Base-by-base conservation (phyloP, 1,284 basidiomycete genomes). In the Ustilago esculenta region DNA sequence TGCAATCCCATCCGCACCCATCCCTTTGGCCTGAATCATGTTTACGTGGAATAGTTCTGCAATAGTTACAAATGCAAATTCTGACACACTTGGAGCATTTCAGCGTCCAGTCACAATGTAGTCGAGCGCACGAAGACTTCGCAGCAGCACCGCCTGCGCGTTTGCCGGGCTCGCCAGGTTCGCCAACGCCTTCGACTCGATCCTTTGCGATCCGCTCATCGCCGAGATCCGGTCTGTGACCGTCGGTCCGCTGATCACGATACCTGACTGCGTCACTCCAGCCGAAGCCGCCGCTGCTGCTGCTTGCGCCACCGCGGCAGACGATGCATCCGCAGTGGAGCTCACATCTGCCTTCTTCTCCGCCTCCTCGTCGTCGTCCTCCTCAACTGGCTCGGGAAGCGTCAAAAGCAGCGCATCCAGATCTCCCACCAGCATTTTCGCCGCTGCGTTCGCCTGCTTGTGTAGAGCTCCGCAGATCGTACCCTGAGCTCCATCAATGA, bases 61-160 rank as follows among this genome's bases (percentile, higher is more conserved):
- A 6, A 29, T 29, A 29, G 27, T 29, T 29, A 29, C 27, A 29
- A 29, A 29, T 29, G 27, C 6, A 12, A 29, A 29, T n/a, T n/a
- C n/a, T n/a, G n/a, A n/a, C n/a, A n/a, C n/a, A n/a, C n/a, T n/a
- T n/a, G n/a, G n/a, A n/a, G n/a, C n/a, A n/a, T n/a, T 27, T 67
- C 34, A 72, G n/a, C 69, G 63, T 1, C 69, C 69, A 9, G 69
- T 72, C 63, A 72, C 58, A 34, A 77, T 60, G 54, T 75, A 81
- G 51, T 81, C 78, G 23, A 81, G 60, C 23, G 78, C 79, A 12
- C 79, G 74, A 39, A 81, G 59, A 43, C 72, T 68, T n/a, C 79
- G 71, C 46, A 81, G 57, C 44, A 81, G 56, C 25, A 77, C 72
- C 27, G 79, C 77, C 56, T 81, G 79, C 3, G 77, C 68, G 35